Conservation (phyloP, 1,139 yeast genomes). For the Taiozyma sp. region DNA sequence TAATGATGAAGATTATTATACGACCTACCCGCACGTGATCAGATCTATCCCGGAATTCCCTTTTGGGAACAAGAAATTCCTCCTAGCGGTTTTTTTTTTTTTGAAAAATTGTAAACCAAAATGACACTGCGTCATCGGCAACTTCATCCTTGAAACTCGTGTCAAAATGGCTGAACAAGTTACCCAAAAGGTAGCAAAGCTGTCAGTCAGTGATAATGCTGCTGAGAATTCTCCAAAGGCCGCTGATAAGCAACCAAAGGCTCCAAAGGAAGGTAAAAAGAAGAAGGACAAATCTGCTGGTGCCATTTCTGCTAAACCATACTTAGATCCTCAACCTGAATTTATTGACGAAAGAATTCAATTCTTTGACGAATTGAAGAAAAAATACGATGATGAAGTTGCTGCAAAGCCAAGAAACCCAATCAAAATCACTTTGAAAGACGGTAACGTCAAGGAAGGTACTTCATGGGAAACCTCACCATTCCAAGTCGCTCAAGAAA, state of each 20-base stretch:
- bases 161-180: conserved; percentile 35
- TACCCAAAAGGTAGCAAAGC: conserved; percentile 47
- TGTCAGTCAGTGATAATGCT: conserved; percentile 24
- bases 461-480: conserved; percentile 90
- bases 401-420: conserved; percentile 57
- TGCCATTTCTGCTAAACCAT: conserved; percentile 33
- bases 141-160: neutral
- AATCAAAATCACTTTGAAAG: conserved; percentile 78
- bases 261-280: conserved; percentile 19
- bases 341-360: conserved; percentile 75
- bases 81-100: neutral
- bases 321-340: conserved; percentile 71
- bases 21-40: neutral
- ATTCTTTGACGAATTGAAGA: conserved; percentile 76
- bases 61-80: neutral
- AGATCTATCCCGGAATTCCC: neutral
- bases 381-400: conserved; percentile 66
- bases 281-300: conserved; percentile 26
- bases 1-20: no score
- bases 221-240: conserved; percentile 5
- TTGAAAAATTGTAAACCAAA: neutral
- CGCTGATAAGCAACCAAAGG: conserved; percentile 5
- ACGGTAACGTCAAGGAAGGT: conserved; percentile 76
- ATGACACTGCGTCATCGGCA: neutral
- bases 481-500: conserved; percentile 72